Conservation (phyloP, 495 filamentous ascomycete genomes). For the Trichocladium antarcticum region DNA sequence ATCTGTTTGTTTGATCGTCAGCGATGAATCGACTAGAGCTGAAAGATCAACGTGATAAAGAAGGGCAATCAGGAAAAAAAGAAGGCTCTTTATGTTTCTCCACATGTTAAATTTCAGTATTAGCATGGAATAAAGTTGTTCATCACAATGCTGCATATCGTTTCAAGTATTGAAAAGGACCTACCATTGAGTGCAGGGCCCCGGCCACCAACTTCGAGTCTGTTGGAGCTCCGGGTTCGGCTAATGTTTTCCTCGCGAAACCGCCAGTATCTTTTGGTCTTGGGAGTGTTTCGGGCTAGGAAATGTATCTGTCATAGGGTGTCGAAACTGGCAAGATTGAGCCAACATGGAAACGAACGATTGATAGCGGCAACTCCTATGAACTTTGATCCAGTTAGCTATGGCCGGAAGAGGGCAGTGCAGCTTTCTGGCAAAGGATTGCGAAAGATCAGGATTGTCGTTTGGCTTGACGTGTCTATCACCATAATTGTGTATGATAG, state of each 20-base stretch:
- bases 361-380: neutral
- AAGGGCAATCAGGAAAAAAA: slow-evolving; percentile 81
- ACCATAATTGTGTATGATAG: slow-evolving; percentile 78
- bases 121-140: slow-evolving; percentile 72
- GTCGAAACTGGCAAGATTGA: slow-evolving; percentile 50
- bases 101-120: slow-evolving; percentile 65
- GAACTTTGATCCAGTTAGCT: slow-evolving; percentile 19
- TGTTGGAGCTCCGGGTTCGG: no score
- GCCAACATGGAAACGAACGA: slow-evolving; percentile 41
- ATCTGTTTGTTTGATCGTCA: slow-evolving; percentile 6
- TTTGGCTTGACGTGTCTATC: slow-evolving; percentile 92
- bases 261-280: neutral
- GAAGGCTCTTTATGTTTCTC: slow-evolving; percentile 73
- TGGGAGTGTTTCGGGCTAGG: slow-evolving; percentile 25
- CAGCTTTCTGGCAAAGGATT: slow-evolving; percentile 3
- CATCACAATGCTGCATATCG: slow-evolving; percentile 20
- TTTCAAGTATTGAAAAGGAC: slow-evolving; percentile 14
- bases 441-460: slow-evolving; percentile 57
- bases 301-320: slow-evolving; percentile 31
- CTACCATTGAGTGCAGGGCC: slow-evolving; percentile 12
- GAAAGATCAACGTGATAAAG: slow-evolving; percentile 1
- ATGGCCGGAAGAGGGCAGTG: neutral
- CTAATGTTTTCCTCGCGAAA: neutral
- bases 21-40: slow-evolving; percentile 6
- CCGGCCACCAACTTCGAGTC: no score